Evolutionary conservation across 2,329 filamentous ascomycete genomes (phyloP), one percentile per base, ranked within the genome.

Genomic region (Aspergillus melleus): DNA sequence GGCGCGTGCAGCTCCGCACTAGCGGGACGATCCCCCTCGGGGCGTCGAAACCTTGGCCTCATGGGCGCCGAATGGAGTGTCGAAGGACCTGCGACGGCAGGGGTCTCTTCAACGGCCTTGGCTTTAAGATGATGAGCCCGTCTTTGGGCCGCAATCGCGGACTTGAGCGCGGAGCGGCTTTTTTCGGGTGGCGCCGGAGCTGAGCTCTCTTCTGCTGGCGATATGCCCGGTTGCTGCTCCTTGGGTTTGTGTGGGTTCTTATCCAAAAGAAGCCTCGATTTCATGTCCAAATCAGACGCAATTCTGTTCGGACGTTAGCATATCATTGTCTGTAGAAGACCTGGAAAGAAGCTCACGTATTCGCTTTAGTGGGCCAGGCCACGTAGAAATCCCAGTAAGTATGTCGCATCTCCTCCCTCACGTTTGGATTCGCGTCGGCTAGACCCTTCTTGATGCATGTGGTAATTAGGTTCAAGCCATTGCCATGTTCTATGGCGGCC

Each of bases 361-460:
- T 89, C 44, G 92, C 92, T 71, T 84, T 87, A 20, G 88, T 83
- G 2, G 90, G 89, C 91, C 92, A 98, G 19, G 91, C 83, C 36
- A 80, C 81, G 60, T 88, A 86, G 73, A 93, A 97, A 0, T 82
- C 81, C 95, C 95, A 99, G 75, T 91, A 99, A 0, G 92, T 91
- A 42, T 86, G 84, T 67, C 95, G 87, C 83, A 90, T 94, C 64
- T 87, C 88, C 75, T 96, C 92, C 68, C 95, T 87, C 50, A 98
- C 94, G 30, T 89, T 90, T 8, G 93, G 92, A 70, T 98, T 96
- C 12, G 94, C 83, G 79, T 99, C 95, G 22, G 83, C 83, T n/a
- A 99, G 83, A 0, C 94, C 91, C 73, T 92, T 96, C 74, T 90
- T 92, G 70, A 99, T 86, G 66, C 90, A 91, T 75, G 96, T 96